Percentiles rank a stretch among this genome's conserved stretches.
These are phyloP conservation scores for Dictyophora rubrovolvata DNA, from an alignment of 768 basidiomycete genomes.

Conservation along the genomic window DNA sequence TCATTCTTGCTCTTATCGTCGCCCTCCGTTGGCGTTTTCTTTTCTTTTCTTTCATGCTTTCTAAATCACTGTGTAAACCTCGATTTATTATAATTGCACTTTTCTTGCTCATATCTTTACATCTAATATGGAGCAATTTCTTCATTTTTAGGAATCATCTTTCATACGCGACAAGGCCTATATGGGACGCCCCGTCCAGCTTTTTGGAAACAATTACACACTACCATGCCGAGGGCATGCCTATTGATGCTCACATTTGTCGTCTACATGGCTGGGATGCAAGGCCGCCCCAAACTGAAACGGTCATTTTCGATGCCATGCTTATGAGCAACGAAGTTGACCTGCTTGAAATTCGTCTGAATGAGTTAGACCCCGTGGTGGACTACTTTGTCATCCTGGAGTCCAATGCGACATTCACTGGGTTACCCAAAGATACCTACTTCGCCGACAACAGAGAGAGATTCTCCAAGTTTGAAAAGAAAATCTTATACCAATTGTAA, in stretches of 20 bases:
- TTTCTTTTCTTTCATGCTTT: not conserved
- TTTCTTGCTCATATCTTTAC: not conserved
- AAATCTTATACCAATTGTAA: not conserved
- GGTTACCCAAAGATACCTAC: conserved; percentile 41
- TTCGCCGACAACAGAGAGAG: conserved; percentile 31
- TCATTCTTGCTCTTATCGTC: no score
- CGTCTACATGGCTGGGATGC: conserved; percentile 44
- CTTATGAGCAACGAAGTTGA: conserved; percentile 57
- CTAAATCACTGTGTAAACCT: not conserved
- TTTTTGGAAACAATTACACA: conserved; percentile 41
- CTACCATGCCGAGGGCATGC: conserved; percentile 45
- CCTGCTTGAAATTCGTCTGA: conserved; percentile 50
- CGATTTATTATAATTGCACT: not conserved
- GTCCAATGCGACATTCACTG: conserved; percentile 51
- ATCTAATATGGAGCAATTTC: not conserved
- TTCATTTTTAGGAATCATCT: conserved; percentile 28
- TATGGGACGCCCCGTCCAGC: conserved; percentile 47
- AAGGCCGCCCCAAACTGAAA: conserved; percentile 16
- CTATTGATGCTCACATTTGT: conserved; percentile 35
- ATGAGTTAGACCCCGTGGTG: conserved; percentile 48
- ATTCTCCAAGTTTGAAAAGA: not conserved
- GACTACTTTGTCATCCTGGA: conserved; percentile 54
- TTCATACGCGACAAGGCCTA: conserved; percentile 46
- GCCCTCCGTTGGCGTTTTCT: no score
- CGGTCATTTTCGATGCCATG: conserved; percentile 40